A percentile compares a stretch with the other conserved stretches of the same genome.
phyloP scores from a whole-genome alignment of 2,329 filamentous ascomycete species.

The Alternaria alternata region DNA sequence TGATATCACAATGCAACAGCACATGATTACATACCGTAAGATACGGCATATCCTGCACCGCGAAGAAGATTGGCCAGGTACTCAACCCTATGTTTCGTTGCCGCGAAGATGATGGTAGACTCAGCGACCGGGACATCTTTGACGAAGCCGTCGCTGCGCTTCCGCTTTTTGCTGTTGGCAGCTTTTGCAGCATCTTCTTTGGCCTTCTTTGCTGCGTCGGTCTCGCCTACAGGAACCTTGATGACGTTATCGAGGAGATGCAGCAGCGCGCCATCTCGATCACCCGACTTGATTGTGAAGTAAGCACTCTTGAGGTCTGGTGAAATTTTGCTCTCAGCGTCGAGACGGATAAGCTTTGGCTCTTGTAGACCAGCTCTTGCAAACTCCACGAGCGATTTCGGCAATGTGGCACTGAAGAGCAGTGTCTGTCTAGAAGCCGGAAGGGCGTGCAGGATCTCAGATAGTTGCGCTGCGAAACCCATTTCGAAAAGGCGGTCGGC shows the following conservation, averaged over 20 bases:
- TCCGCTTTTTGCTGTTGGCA: conserved; percentile 73
- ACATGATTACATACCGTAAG: conserved; percentile 63
- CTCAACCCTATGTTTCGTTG: conserved; percentile 97
- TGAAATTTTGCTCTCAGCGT: conserved; percentile 94
- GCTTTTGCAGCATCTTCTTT: conserved; percentile 56
- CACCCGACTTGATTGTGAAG: conserved; percentile 88
- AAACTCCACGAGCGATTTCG: conserved; percentile 94
- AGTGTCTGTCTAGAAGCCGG: conserved; percentile 87
- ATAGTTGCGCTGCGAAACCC: conserved; percentile 93
- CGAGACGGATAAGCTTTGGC: conserved; percentile 85
- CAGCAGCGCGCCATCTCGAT: conserved; percentile 92
- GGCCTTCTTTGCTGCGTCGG: conserved; percentile 60
- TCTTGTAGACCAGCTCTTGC: conserved; percentile 92
- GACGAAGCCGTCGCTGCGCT: conserved; percentile 65
- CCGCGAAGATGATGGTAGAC: conserved; percentile 93
- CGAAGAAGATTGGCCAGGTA: conserved; percentile 85
- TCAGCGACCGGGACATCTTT: conserved; percentile 81
- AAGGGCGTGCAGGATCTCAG: conserved; percentile 89
- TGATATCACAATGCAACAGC: not conserved
- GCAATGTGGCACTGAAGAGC: conserved; percentile 93
- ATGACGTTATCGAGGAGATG: conserved; percentile 92
- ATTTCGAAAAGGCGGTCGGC: conserved; percentile 97
- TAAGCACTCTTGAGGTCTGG: conserved; percentile 96
- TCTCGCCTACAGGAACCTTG: conserved; percentile 78
- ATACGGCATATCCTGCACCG: conserved; percentile 84